Evolutionary conservation across 139 green algal species (phyloP).

Genomic region (Chlorella sp.): DNA sequence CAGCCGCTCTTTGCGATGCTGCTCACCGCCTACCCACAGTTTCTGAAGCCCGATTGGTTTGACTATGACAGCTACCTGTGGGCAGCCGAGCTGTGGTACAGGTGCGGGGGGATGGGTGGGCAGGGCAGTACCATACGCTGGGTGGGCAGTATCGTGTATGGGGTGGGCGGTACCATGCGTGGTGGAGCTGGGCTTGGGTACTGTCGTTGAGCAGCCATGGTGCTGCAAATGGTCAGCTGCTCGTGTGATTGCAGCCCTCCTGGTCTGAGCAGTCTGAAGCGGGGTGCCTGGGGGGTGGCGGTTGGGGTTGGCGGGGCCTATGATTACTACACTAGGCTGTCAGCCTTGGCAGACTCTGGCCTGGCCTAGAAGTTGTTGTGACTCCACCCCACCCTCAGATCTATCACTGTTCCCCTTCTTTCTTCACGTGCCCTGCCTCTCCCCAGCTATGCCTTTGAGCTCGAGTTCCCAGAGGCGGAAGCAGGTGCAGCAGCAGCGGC

Average conservation of each 20-base stretch:
- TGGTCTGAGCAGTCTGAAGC: no score
- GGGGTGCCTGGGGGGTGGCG: no score
- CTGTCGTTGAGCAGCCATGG: no score
- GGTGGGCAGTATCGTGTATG: constrained; percentile 41
- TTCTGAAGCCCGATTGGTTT: constrained; percentile 63
- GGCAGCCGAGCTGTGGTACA: constrained; percentile 75
- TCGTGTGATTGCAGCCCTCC: no score
- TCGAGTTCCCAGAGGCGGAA: constrained; percentile 32
- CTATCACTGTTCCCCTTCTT: neutral
- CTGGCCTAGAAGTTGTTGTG: neutral
- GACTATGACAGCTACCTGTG: constrained; percentile 68
- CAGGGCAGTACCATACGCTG: no score
- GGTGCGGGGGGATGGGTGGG: constrained; percentile 43
- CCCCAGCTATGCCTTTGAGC: constrained; percentile 41
- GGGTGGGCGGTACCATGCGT: no score
- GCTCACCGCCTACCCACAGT: constrained; percentile 60
- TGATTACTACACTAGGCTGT: no score
- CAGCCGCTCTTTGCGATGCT: constrained; percentile 56
- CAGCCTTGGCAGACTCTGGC: neutral
- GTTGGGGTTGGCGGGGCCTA: no score
- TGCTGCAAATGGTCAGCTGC: no score
- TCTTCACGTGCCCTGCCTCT: neutral
- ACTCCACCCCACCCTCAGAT: neutral
- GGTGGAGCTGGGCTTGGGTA: no score
- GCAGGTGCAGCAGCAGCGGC: neutral